Base-by-base conservation (phyloP, 1,284 basidiomycete genomes). In the Flammula alnicola region DNA sequence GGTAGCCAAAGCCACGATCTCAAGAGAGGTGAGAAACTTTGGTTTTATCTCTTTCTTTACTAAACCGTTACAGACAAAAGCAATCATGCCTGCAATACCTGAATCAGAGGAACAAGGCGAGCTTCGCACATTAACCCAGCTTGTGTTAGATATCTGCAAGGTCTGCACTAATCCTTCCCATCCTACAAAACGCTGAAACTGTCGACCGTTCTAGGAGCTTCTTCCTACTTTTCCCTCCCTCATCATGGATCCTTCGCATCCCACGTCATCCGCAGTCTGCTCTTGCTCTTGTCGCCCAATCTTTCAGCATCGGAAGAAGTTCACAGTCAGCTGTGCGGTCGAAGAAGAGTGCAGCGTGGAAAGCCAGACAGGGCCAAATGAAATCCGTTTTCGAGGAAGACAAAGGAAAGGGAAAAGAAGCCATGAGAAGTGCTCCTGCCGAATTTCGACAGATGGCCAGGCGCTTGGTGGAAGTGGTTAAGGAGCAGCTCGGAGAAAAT, bases 221-320 rank as follows among this genome's bases (percentile, higher is more conserved):
- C 63, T 84, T 1, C 83, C 88, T 1, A 69, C 69, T 4, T 72
- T 94, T 19, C 71, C 83, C 0, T 71, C 74, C 4, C 78, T 95
- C 25, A 70, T 95, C 27, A 82, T 87, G 71, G 85, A 95, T 60
- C 84, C 88, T 95, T 94, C 62, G 93, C 86, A 20, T 94, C 94
- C 0, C 95, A 96, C 59, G 90, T 93, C 30, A 58, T 95, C 40
- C 86, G 93, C 29, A 83, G 88, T 12, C 71, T 97, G 1, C 77
- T 97, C 5, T 66, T 88, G 5, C 75, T 96, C 25, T 75, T 96
- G 14, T 86, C 81, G 12, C 84, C 87, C 1, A 73, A 76, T 42
- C 66, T 79, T 14, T 69, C 74, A 11, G 61, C 69, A 5, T 63
- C 69, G 3, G 68, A 75, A 33, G 68, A 68, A 44, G 57, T 49